Evolutionary conservation across 352 stramenopile genomes (phyloP).

Genomic region (Pythium volutum): DNA sequence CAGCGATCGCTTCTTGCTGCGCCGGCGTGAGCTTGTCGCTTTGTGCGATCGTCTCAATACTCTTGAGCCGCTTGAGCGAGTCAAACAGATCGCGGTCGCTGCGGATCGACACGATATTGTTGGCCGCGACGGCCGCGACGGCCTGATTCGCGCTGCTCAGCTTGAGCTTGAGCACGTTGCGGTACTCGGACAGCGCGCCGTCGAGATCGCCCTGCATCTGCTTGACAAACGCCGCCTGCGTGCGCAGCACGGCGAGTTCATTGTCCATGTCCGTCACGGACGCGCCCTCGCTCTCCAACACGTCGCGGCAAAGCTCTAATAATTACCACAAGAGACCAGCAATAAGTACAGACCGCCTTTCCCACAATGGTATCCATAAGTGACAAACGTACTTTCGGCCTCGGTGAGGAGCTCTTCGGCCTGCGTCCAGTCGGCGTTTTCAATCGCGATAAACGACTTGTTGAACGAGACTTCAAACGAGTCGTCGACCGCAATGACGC

Average conservation of each 20-base stretch:
- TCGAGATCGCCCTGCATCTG: conserved; percentile 73
- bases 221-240: conserved; percentile 74
- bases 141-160: conserved; percentile 46
- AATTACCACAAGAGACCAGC: too few species aligned
- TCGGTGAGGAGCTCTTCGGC: conserved; percentile 46
- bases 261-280: conserved; percentile 60
- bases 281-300: conserved; percentile 48
- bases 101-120: conserved; percentile 83
- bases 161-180: conserved; percentile 80
- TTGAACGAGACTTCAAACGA: conserved; percentile 84
- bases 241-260: conserved; percentile 70
- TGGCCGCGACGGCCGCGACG: conserved; percentile 60
- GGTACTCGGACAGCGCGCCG: conserved; percentile 65
- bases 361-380: not conserved
- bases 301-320: conserved; percentile 64
- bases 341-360: not conserved
- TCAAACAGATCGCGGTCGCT: conserved; percentile 78
- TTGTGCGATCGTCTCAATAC: conserved; percentile 46
- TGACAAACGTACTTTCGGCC: conserved; percentile 50
- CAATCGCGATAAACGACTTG: conserved; percentile 79
- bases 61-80: conserved; percentile 81
- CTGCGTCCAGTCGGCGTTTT: conserved; percentile 48
- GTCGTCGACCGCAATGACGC: conserved; percentile 59
- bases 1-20: conserved; percentile 74
- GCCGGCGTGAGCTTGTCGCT: conserved; percentile 53